Evolutionary conservation across 208 protist genomes (phyloP), one percentile per base, ranked within the genome.

Genomic region (Trichomonas vaginalis): DNA sequence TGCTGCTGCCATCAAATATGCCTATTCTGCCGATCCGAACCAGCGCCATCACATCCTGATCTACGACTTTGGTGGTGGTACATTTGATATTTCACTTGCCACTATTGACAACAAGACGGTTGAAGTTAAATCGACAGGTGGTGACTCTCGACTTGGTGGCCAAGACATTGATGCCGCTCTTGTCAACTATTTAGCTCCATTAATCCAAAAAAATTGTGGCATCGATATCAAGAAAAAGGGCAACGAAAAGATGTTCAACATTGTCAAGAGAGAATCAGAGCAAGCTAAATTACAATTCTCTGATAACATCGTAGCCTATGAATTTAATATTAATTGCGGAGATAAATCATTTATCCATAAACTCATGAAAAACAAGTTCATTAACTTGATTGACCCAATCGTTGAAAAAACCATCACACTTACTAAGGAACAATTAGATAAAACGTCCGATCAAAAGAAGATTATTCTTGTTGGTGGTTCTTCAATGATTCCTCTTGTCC

Each of bases 21-120:
- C 99, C 95, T 97, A 99, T 14, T 98, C 98, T 82, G 98, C 98
- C 95, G 97, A 97, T 97, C 21, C n/a, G 4, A 97, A 70, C 95
- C 15, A 10, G 6, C 97, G 97, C 21, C 97, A 97, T 87, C 97
- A 98, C 97, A 98, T 99, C 37, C 97, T 99, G 8, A 98, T 99
- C 9, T 99, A 99, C 96, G 99, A 99, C 97, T 97, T 99, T 42
- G 88, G 88, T 14, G 88, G 88, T 27, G 88, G 88, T 12, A 95
- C 88, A 32, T 46, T 95, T 56, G 88, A 99, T 97, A 99, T 99
- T 8, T 99, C 99, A 27, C 96, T 99, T 39, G 98, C 99, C 83
- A 98, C 98, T 70, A 99, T 99, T 95, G 98, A 99, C 86, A 97
- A 97, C 95, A 99, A 98, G 87, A 98, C 99, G 80, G 99, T 99